Evolutionary conservation across 2,329 filamentous ascomycete species (phyloP), one percentile per base, ranked within the genome.

Genomic region (Xylariaceae sp.): DNA sequence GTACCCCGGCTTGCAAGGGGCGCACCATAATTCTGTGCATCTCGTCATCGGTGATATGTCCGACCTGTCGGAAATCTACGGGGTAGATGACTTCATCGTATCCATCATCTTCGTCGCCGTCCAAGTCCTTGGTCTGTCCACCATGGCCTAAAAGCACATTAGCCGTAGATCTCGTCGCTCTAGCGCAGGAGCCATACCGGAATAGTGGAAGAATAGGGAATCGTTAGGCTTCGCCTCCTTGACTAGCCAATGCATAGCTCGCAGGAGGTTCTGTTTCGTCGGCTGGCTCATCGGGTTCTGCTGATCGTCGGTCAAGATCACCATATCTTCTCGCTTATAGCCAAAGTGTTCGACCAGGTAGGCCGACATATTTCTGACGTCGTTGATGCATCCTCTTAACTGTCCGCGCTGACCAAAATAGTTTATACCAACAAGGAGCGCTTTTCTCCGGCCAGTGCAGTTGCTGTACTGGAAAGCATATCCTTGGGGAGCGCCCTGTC

Each of bases 221-320:
- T 97, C 93, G 72, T 97, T 96, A 0, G 92, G 89, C 59, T 84
- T 84, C 3, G 93, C 92, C 71, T 96, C 92, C 76, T 96, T 96
- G 59, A 97, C 91, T 17, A 97, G 78, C 93, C 93, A 97, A 73
- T 97, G 92, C 93, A 97, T 97, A 35, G 93, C 93, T 56, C 93
- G 85, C 44, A 97, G 75, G 58, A 97, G 96, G 72, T 97, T 97
- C 66, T 90, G 89, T 75, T 97, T 97, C 4, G 92, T 96, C 7
- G 93, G 93, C 76, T 96, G 91, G 75, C 91, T 96, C 89, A 97
- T 96, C 30, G 91, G 90, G 68, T 96, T 96, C 73, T 96, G 91
- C 77, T 97, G 92, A 73, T 97, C 93, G 72, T 97, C 93, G 45
- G 93, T 97, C 72, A 97, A 82, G 63, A 94, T 87, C 17, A 97